Evolutionary conservation across 2,329 filamentous ascomycete species (phyloP), one percentile per base, ranked within the genome.

Genomic region (Aspergillus latus): DNA sequence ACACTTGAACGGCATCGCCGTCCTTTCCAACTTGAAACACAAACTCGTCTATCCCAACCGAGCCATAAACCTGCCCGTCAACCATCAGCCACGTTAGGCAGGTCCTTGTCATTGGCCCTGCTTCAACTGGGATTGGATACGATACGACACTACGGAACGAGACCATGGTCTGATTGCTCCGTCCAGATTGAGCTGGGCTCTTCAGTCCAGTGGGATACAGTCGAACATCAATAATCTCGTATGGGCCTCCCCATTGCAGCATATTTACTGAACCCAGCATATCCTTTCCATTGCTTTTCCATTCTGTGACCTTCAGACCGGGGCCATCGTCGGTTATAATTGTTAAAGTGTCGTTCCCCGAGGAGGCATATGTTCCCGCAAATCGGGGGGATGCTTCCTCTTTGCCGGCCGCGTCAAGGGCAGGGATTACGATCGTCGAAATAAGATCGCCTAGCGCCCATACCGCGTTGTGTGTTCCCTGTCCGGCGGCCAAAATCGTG

Each of bases 161-260:
- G 2, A 66, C 46, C 10, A 5, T 37, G 11, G 34, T 37, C n/a
- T 9, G n/a, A 37, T 13, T 13, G 5, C n/a, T 13, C 7, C 30
- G 30, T 34, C 30, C 30, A 34, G 30, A 34, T 8, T 48, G 37
- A 1, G 52, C 60, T 1, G 50, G 30, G 9, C 50, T 54, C 32
- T 58, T 40, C 3, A 68, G 62, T 2, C 62, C 63, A 11, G 61
- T 67, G 5, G 62, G 65, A 49, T 68, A 67, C n/a, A 65, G 43
- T 3, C 64, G 67, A 26, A 66, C 58, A 32, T 56, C 59, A 2
- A 67, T 47, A 51, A 61, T 52, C 2, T 21, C 29, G 2, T 54
- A 28, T 4, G 2, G 28, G 7, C n/a, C 48, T 36, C 11, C 52
- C 7, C 39, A 8, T 34, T 44, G 15, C 13, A 67, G 15, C 1